A percentile compares a stretch with the other conserved stretches of the same genome.
phyloP scores from a whole-genome alignment of 139 green algal genomes.

The Coelastrella sp. region DNA sequence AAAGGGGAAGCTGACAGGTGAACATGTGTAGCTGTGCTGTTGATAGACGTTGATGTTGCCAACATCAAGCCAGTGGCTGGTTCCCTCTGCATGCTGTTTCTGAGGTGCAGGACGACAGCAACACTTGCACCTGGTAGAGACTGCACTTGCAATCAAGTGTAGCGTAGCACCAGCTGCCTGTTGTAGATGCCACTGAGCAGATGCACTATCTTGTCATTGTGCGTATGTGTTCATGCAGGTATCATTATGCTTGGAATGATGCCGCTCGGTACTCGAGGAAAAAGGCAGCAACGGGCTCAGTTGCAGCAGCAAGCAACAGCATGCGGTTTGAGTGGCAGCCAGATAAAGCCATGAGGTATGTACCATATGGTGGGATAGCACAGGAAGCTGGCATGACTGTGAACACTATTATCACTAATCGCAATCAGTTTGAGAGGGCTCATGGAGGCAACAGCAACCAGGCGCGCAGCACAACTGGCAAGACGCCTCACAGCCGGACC shows the following conservation, averaged over 20 bases:
- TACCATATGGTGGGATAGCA: constrained; percentile 26
- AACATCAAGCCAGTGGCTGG: no score
- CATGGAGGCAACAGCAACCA: not conserved
- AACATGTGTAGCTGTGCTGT: not conserved
- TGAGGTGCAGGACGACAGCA: no score
- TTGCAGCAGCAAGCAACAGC: not conserved
- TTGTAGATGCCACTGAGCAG: not conserved
- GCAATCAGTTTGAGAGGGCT: not conserved
- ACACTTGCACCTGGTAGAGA: no score
- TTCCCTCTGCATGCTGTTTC: no score
- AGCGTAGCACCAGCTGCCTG: not conserved
- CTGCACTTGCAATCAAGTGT: no score
- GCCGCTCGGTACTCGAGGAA: not conserved
- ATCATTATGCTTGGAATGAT: constrained; percentile 38
- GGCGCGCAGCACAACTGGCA: not conserved
- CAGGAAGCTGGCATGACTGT: constrained; percentile 33
- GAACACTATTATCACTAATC: not conserved
- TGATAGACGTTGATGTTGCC: no score
- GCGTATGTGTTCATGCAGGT: not conserved
- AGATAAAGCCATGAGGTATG: not conserved
- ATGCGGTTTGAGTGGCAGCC: not conserved
- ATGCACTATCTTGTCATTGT: no score
- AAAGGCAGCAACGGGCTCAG: not conserved
- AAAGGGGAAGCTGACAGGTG: not conserved
- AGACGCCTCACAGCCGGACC: not conserved